Evolutionary conservation across 805 yeast species (phyloP).

Genomic region (Candida chilensis): DNA sequence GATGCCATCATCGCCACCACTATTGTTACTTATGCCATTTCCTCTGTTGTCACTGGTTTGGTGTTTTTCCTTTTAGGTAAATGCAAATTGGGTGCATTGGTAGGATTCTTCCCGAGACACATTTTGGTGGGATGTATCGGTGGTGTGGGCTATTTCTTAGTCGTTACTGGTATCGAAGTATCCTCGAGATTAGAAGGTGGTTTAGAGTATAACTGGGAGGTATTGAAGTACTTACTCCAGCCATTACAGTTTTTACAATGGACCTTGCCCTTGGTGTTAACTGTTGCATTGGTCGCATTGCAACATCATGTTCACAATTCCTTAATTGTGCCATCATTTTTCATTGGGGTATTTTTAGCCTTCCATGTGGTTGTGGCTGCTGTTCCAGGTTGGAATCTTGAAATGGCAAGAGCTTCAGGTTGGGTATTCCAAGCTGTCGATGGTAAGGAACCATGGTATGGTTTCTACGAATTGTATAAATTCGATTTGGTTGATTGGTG

Average conservation of each 20-base stretch:
- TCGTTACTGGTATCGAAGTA: slow-evolving; percentile 88
- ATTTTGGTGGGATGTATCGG: slow-evolving; percentile 96
- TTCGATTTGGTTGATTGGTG: slow-evolving; percentile 69
- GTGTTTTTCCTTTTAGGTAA: slow-evolving; percentile 74
- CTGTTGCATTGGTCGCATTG: slow-evolving; percentile 48
- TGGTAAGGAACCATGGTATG: slow-evolving; percentile 79
- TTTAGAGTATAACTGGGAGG: slow-evolving; percentile 50
- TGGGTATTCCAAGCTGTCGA: slow-evolving; percentile 75
- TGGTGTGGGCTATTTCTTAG: slow-evolving; percentile 91
- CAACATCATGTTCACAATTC: slow-evolving; percentile 57
- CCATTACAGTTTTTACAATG: slow-evolving; percentile 47
- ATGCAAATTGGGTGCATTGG: slow-evolving; percentile 72
- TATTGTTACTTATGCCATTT: slow-evolving; percentile 72
- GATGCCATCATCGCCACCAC: slow-evolving; percentile 74
- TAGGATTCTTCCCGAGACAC: slow-evolving; percentile 94
- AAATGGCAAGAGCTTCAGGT: slow-evolving; percentile 58
- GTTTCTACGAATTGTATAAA: slow-evolving; percentile 67
- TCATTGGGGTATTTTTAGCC: slow-evolving; percentile 57
- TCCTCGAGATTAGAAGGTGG: slow-evolving; percentile 76
- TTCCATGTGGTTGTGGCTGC: slow-evolving; percentile 64
- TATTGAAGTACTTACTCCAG: slow-evolving; percentile 38
- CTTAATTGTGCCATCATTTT: slow-evolving; percentile 71
- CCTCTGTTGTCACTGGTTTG: slow-evolving; percentile 79
- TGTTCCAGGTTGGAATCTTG: slow-evolving; percentile 58
- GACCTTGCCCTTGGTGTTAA: slow-evolving; percentile 59